Evolutionary conservation across 192 early-diverging fungal genomes (phyloP).

Genomic region (Podila clonocystis): DNA sequence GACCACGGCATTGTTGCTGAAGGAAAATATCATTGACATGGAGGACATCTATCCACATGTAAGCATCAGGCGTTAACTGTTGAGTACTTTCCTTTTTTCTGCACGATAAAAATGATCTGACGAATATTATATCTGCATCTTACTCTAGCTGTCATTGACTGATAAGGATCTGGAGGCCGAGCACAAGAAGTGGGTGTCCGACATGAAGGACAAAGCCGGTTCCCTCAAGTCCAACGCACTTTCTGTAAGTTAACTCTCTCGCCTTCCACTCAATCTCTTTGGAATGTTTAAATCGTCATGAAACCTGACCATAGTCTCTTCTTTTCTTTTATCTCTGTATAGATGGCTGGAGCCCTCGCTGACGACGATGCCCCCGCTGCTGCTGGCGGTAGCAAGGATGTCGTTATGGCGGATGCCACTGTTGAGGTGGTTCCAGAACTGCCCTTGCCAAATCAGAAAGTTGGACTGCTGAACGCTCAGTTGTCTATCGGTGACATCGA

Average conservation of each 20-base stretch:
- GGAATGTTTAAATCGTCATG: background rate
- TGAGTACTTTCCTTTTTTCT: background rate
- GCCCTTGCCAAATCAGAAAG: slow-evolving; percentile 68
- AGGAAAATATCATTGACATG: slow-evolving; percentile 37
- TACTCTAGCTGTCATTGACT: slow-evolving; percentile 53
- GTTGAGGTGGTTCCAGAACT: slow-evolving; percentile 3
- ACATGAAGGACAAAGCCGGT: slow-evolving; percentile 54
- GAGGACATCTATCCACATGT: slow-evolving; percentile 76
- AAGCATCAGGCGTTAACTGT: slow-evolving; percentile 1
- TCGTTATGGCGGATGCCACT: background rate
- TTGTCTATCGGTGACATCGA: slow-evolving; percentile 70
- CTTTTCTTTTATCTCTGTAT: background rate
- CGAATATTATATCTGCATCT: background rate
- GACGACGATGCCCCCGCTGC: slow-evolving; percentile 10
- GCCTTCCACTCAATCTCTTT: background rate
- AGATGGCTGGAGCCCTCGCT: slow-evolving; percentile 41
- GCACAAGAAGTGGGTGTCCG: slow-evolving; percentile 52
- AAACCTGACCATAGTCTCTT: no score
- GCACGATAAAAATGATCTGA: background rate
- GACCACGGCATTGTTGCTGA: slow-evolving; percentile 26
- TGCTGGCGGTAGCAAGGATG: background rate
- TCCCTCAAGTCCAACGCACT: slow-evolving; percentile 54
- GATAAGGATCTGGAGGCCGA: slow-evolving; percentile 63
- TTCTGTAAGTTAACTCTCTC: slow-evolving; percentile 36
- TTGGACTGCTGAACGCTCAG: slow-evolving; percentile 66